Evolutionary conservation across 2,329 filamentous ascomycete species (phyloP), one percentile per base, ranked within the genome.

Genomic region (Colletotrichum tofieldiae): DNA sequence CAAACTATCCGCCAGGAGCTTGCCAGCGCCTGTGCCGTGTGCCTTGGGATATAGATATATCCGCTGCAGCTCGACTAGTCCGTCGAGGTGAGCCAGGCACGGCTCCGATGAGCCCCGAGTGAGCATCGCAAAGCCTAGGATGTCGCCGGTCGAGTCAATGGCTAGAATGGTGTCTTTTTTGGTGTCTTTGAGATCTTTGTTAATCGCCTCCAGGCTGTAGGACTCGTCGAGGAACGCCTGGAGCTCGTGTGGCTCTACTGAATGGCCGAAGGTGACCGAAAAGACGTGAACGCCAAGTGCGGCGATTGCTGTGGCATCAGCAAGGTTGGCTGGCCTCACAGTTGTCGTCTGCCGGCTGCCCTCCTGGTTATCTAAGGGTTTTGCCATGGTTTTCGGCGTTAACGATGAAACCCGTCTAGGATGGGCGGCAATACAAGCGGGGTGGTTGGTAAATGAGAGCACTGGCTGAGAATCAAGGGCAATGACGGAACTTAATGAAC

Each of bases 41-140:
- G 73, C 75, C 2, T 73, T 65, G 0, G 75, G 65, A 47, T 80
- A 72, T 2, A 86, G 81, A 66, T 87, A 87, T 1, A 87, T 76
- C 14, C 85, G 75, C 74, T 86, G 84, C 39, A 87, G 71, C 75
- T 87, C 84, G 3, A 85, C 78, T 0, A 72, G 77, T 2, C 76
- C 74, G 5, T 79, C 76, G 0, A 80, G 43, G 1, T 77, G 63
- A 0, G 71, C 76, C 16, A 86, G 68, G 55, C 82, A 85, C 0
- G 83, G 82, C 59, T 87, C 85, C 0, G 58, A 76, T 1, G 78
- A 79, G 1, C 79, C 80, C 3, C 79, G 77, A 0, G 79, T 85
- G 16, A 87, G 78, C 51, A 83, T 79, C 0, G 78, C 79, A 71
- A 87, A 87, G 1, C 85, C 85, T 0, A 84, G 51, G 1, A 86